These are phyloP conservation scores for Thozetella sp. DNA, from an alignment of 495 filamentous ascomycete genomes.

Conservation along the genomic window DNA sequence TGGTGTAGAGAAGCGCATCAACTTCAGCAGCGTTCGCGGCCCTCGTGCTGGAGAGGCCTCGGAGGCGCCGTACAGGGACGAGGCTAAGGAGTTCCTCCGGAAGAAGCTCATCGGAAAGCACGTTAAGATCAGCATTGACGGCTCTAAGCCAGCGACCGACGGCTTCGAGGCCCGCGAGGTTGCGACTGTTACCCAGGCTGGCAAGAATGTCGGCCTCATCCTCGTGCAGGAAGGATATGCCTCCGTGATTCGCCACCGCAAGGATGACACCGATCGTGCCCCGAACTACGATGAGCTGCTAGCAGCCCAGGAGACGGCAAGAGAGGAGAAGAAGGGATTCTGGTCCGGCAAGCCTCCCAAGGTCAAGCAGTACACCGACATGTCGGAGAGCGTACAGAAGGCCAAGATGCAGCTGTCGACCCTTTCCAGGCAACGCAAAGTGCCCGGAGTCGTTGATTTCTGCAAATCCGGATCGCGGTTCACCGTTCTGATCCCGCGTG, in stretches of 20 bases:
- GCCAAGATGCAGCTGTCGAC: slow-evolving; percentile 90
- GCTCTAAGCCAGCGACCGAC: slow-evolving; percentile 85
- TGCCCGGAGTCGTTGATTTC: slow-evolving; percentile 95
- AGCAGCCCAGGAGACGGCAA: slow-evolving; percentile 83
- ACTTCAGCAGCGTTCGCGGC: slow-evolving; percentile 88
- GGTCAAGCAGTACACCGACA: slow-evolving; percentile 78
- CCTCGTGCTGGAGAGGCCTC: slow-evolving; percentile 64
- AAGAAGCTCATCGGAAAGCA: slow-evolving; percentile 96
- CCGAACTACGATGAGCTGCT: slow-evolving; percentile 93
- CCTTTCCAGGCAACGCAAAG: slow-evolving; percentile 84
- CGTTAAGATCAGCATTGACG: slow-evolving; percentile 83
- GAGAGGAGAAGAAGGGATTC: slow-evolving; percentile 86
- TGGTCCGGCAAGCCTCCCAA: slow-evolving; percentile 86
- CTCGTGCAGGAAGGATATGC: slow-evolving; percentile 91
- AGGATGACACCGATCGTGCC: slow-evolving; percentile 89
- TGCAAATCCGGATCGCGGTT: slow-evolving; percentile 96
- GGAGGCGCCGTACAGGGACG: slow-evolving; percentile 82
- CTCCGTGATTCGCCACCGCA: slow-evolving; percentile 90
- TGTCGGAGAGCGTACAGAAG: slow-evolving; percentile 90
- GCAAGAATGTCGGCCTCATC: slow-evolving; percentile 82
- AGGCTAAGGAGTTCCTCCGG: slow-evolving; percentile 94
- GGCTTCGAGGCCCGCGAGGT: slow-evolving; percentile 95
- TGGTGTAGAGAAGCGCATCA: slow-evolving; percentile 85
- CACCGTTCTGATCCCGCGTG: slow-evolving; percentile 87
- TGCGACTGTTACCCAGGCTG: slow-evolving; percentile 78